phyloP scores from a whole-genome alignment of 1,139 yeast species.

The Candida smagusa region DNA sequence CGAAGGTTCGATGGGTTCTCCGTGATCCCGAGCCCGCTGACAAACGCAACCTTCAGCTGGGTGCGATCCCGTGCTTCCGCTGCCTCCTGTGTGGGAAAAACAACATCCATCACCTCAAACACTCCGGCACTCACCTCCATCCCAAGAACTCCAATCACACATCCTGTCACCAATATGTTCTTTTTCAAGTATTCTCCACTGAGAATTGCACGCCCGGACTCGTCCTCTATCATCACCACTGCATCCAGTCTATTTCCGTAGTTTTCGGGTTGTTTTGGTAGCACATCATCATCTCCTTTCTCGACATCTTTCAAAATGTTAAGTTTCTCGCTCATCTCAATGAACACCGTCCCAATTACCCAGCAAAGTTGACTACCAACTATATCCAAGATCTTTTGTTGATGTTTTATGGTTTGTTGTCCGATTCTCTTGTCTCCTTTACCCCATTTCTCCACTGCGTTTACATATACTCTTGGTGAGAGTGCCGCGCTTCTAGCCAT shows the following conservation, averaged over 20 bases:
- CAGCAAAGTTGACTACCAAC: conserved; percentile 68
- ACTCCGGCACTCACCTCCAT: conserved; percentile 81
- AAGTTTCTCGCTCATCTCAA: conserved; percentile 82
- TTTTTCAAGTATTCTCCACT: conserved; percentile 54
- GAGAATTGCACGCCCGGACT: conserved; percentile 79
- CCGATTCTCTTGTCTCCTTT: conserved; percentile 39
- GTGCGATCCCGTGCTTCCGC: conserved; percentile 11
- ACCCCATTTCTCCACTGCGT: conserved; percentile 44
- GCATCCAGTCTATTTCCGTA: conserved; percentile 42
- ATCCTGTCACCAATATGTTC: conserved; percentile 75
- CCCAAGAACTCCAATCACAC: conserved; percentile 81
- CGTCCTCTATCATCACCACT: conserved; percentile 84
- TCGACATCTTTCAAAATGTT: conserved; percentile 81
- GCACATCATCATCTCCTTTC: conserved; percentile 50
- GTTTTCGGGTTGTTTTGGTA: conserved; percentile 32
- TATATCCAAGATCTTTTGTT: conserved; percentile 75
- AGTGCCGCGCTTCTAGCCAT: conserved; percentile 57
- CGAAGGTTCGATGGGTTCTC: conserved; percentile 38
- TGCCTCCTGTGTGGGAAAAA: conserved; percentile 62
- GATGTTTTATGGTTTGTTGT: conserved; percentile 31
- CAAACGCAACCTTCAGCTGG: conserved; percentile 8
- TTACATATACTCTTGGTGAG: conserved; percentile 50
- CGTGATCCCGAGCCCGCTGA: conserved; percentile 57
- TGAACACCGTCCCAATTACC: conserved; percentile 87
- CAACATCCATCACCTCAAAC: conserved; percentile 79